A percentile compares a stretch with the other conserved stretches of the same genome.
These are phyloP conservation scores for Cladophialophora exuberans DNA, from an alignment of 2,329 filamentous ascomycete species.

Conservation along the genomic window DNA sequence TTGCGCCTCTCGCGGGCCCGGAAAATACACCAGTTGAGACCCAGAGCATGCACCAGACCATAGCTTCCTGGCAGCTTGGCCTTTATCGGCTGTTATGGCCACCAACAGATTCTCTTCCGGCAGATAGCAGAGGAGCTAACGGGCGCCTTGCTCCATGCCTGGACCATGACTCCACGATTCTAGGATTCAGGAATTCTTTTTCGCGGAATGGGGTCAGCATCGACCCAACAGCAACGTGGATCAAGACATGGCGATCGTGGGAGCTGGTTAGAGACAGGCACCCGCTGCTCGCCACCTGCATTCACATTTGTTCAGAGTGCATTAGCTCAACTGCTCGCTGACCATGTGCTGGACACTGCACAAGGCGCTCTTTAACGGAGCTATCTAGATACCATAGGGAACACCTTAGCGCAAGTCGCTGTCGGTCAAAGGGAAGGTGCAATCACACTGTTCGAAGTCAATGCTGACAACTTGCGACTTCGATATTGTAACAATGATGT, in stretches of 20 bases:
- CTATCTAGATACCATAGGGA: too few species aligned
- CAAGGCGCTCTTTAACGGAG: too few species aligned
- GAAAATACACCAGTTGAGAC: slow-evolving; percentile 7
- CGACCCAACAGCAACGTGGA: slow-evolving; percentile 3
- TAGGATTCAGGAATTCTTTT: background rate
- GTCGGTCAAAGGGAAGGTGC: too few species aligned
- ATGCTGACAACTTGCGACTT: too few species aligned
- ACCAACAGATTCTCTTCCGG: background rate
- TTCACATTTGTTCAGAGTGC: too few species aligned
- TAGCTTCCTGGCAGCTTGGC: background rate
- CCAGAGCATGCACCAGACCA: background rate
- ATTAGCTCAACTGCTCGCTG: too few species aligned
- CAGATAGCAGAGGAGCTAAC: background rate
- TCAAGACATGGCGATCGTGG: background rate
- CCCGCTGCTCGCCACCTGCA: too few species aligned
- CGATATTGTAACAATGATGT: too few species aligned
- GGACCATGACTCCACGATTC: background rate
- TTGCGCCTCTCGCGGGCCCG: background rate
- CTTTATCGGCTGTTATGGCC: background rate
- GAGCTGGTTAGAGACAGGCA: background rate
- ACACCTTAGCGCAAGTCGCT: too few species aligned
- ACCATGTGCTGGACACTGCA: too few species aligned
- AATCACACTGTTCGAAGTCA: too few species aligned
- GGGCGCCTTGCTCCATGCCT: too few species aligned
- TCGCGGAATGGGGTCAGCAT: background rate